Evolutionary conservation across 495 filamentous ascomycete genomes (phyloP).

Genomic region (Penicillium cataractarum): DNA sequence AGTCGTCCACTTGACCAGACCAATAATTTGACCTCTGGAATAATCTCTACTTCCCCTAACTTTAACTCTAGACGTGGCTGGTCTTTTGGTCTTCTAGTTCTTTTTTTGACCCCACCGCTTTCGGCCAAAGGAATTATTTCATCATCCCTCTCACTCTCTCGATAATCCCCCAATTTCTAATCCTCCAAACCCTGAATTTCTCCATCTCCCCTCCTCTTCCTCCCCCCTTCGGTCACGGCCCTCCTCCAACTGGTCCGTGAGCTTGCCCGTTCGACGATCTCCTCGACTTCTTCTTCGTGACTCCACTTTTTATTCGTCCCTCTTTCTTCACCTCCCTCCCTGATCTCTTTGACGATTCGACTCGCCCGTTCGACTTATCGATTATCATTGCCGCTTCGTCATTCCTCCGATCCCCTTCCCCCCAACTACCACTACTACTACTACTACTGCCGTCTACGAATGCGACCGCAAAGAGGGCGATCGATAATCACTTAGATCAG

Average conservation of each 20-base stretch:
- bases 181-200: background rate
- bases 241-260: constrained; percentile 16
- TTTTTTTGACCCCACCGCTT: constrained; percentile 16
- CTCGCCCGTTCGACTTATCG: background rate
- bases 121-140: constrained; percentile 7
- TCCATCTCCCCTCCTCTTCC: background rate
- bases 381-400: background rate
- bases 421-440: no score
- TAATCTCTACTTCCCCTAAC: background rate
- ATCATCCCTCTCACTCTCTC: constrained; percentile 8
- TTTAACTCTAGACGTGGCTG: background rate
- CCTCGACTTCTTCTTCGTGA: constrained; percentile 1
- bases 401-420: background rate
- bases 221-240: constrained; percentile 14
- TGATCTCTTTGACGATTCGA: background rate
- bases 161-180: constrained; percentile 2
- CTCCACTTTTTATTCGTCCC: constrained; percentile 20
- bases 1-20: constrained; percentile 1
- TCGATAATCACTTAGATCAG: constrained; percentile 19
- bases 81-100: background rate
- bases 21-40: background rate
- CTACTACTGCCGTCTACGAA: constrained; percentile 2
- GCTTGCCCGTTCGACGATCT: constrained; percentile 4
- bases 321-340: background rate
- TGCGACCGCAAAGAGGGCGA: constrained; percentile 22